Evolutionary conservation across 345 rosid species (phyloP).

Genomic region (Euclidium syriacum): DNA sequence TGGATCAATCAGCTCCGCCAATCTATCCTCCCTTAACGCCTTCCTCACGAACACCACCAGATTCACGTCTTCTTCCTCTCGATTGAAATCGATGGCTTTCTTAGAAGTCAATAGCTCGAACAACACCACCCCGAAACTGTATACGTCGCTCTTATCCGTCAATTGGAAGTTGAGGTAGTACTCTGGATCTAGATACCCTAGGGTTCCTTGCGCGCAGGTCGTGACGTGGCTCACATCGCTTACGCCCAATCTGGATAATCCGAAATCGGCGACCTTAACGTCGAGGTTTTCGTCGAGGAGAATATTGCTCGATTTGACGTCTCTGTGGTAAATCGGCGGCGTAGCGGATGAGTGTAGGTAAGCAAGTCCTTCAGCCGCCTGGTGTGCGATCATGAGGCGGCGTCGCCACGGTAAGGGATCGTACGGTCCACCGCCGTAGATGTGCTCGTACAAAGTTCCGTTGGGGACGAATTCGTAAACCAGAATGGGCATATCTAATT

Average conservation of each 20-base stretch:
- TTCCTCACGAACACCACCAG: conserved; percentile 43
- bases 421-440: conserved; percentile 23
- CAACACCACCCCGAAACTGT: conserved; percentile 62
- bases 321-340: conserved; percentile 60
- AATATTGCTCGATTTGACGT: conserved; percentile 55
- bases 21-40: conserved; percentile 37
- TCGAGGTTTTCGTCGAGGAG: conserved; percentile 43
- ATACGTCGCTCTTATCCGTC: conserved; percentile 60
- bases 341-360: conserved; percentile 53
- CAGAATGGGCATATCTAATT: conserved; percentile 48
- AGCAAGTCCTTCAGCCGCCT: conserved; percentile 50
- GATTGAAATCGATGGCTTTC: conserved; percentile 48
- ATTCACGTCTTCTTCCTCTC: conserved; percentile 53
- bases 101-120: conserved; percentile 46
- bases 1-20: conserved; percentile 41
- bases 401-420: conserved; percentile 34
- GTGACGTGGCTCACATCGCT: conserved; percentile 44
- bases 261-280: conserved; percentile 56
- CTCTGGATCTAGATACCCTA: conserved; percentile 64
- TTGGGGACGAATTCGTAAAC: conserved; percentile 50
- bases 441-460: conserved; percentile 49
- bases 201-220: conserved; percentile 56
- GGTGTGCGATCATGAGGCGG: conserved; percentile 41
- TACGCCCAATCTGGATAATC: conserved; percentile 47
- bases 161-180: conserved; percentile 52